phyloP scores from a whole-genome alignment of 306 rosid species.

The Cucumis cinereus region DNA sequence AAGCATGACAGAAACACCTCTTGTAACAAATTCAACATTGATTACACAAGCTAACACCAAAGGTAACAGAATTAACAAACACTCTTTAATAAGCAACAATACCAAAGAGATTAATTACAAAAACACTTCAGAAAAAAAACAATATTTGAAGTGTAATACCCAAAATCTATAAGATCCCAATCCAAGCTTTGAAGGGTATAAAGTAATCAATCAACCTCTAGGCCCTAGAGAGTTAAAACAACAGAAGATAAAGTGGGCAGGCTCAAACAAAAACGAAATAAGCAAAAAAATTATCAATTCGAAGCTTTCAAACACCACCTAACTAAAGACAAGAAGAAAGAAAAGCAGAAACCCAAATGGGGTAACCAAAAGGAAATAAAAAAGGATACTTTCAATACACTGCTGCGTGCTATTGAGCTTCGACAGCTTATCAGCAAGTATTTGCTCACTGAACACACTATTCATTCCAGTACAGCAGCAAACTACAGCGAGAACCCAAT shows the following conservation, averaged over 20 bases:
- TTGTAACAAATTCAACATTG: background rate
- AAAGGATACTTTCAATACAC: slow-evolving; percentile 80
- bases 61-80: background rate
- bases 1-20: slow-evolving; percentile 17
- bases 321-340: background rate
- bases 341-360: background rate
- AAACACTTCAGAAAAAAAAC: background rate
- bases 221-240: background rate
- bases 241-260: background rate
- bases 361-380: background rate
- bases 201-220: background rate
- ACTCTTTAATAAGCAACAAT: background rate
- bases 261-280: background rate
- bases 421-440: slow-evolving; percentile 77
- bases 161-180: background rate
- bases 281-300: background rate
- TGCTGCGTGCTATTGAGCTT: slow-evolving; percentile 85
- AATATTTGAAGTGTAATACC: background rate
- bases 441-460: slow-evolving; percentile 63
- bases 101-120: background rate
- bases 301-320: background rate
- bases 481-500: background rate
- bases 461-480: slow-evolving; percentile 35
- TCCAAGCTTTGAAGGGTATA: background rate
- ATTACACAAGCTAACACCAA: background rate